Evolutionary conservation across 1,139 yeast species (phyloP).

Genomic region (Yamadazyma buinensis): DNA sequence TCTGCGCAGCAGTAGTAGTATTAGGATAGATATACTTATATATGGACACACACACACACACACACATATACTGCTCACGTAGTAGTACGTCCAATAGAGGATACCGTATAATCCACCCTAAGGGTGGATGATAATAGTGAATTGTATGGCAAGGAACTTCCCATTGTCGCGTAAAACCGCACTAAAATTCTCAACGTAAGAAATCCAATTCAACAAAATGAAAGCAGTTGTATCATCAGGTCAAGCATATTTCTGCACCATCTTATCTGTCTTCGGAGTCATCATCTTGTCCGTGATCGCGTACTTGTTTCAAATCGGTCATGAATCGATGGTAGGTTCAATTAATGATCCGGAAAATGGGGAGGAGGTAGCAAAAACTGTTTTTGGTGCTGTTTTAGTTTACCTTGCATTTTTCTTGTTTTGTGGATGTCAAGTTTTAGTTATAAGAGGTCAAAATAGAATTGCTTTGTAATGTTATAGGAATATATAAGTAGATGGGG

Average conservation of each 20-base stretch:
- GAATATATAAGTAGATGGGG: too few species aligned
- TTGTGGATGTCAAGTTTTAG: slow-evolving; percentile 79
- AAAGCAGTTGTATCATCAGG: slow-evolving; percentile 49
- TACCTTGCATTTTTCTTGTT: slow-evolving; percentile 76
- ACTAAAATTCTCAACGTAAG: slow-evolving; percentile 2
- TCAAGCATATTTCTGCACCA: slow-evolving; percentile 93
- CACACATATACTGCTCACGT: too few species aligned
- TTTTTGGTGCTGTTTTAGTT: slow-evolving; percentile 84
- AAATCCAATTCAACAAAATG: too few species aligned
- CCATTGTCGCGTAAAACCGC: too few species aligned
- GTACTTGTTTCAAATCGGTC: slow-evolving; percentile 70
- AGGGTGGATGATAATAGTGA: too few species aligned
- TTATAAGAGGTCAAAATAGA: slow-evolving; percentile 59
- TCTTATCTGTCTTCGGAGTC: slow-evolving; percentile 86
- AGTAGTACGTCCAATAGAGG: too few species aligned
- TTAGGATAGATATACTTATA: too few species aligned
- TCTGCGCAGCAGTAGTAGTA: too few species aligned
- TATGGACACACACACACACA: too few species aligned
- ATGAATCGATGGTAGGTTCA: slow-evolving; percentile 92
- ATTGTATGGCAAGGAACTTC: too few species aligned
- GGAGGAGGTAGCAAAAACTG: slow-evolving; percentile 86
- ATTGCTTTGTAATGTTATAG: slow-evolving; percentile 31
- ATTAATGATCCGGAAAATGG: slow-evolving; percentile 90
- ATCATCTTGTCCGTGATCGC: slow-evolving; percentile 85
- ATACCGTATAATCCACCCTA: too few species aligned